Conservation (phyloP, 1,284 basidiomycete species). For the Pterulicium gracile region DNA sequence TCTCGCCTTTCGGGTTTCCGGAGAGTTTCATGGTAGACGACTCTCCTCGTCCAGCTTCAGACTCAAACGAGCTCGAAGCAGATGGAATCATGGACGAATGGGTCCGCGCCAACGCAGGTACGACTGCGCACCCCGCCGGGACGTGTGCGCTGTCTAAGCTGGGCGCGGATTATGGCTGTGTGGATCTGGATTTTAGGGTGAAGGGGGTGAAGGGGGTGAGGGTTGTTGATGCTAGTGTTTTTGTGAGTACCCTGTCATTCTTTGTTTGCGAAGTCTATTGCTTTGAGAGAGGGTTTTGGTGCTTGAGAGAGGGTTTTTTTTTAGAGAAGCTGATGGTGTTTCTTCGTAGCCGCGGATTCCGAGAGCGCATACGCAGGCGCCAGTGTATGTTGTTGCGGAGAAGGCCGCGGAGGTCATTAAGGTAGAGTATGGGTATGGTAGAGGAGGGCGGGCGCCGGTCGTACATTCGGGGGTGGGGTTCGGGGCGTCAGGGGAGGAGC, state of each 20-base stretch:
- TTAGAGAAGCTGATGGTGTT: no score
- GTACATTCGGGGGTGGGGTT: no score
- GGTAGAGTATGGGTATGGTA: no score
- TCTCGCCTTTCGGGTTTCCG: conserved; percentile 12
- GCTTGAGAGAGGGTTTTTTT: not conserved
- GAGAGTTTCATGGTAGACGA: conserved; percentile 11
- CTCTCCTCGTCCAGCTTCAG: conserved; percentile 12
- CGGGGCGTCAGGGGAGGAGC: no score
- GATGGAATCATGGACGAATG: conserved; percentile 18
- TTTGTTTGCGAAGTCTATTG: no score
- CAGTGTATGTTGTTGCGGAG: conserved; percentile 1
- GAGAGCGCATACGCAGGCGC: not conserved
- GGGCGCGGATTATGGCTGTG: conserved; percentile 24
- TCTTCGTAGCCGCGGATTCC: not conserved
- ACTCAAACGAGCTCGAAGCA: conserved; percentile 9
- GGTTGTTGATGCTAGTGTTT: conserved; percentile 25
- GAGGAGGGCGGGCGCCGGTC: no score
- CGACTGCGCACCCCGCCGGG: conserved; percentile 18
- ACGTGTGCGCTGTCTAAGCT: conserved; percentile 18
- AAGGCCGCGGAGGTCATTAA: conserved; percentile 1
- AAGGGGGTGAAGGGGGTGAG: conserved; percentile 23
- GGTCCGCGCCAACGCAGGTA: conserved; percentile 11
- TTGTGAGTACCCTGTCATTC: conserved; percentile 12
- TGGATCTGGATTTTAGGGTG: conserved; percentile 36
- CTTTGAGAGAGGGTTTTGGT: not conserved